A percentile compares a stretch with the other conserved stretches of the same genome.
Conservation (phyloP, 2,329 filamentous ascomycete species). For the Lasiodiplodia citricola region DNA sequence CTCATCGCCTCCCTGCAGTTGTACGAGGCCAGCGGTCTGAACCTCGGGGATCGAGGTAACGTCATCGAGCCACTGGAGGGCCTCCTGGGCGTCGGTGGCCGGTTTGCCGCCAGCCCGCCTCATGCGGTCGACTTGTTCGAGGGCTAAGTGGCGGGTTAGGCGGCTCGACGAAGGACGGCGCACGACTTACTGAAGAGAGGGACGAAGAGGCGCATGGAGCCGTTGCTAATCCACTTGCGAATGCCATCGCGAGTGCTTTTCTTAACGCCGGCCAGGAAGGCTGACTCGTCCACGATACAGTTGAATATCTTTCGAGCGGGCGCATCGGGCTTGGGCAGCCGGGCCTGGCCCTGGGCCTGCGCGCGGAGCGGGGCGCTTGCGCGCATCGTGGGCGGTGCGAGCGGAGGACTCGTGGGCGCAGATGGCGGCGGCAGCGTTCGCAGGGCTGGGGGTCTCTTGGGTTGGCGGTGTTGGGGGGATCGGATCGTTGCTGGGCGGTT, state of each 20-base stretch:
- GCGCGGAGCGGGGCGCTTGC: constrained; percentile 25
- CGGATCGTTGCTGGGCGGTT: constrained; percentile 19
- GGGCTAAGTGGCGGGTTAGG: constrained; percentile 43
- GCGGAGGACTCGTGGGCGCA: background rate
- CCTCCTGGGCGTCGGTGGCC: constrained; percentile 53
- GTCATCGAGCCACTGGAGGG: constrained; percentile 57
- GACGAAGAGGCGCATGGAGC: constrained; percentile 57
- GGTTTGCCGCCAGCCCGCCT: constrained; percentile 49
- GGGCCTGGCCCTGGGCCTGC: constrained; percentile 11
- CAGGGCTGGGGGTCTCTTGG: background rate
- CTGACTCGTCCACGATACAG: constrained; percentile 59
- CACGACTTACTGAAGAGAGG: constrained; percentile 54
- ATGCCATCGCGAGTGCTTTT: constrained; percentile 58
- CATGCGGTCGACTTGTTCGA: constrained; percentile 52
- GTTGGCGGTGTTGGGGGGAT: constrained; percentile 5
- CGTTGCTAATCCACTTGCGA: constrained; percentile 57
- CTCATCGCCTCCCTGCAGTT: constrained; percentile 56
- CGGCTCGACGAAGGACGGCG: constrained; percentile 9
- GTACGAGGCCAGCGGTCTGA: constrained; percentile 42
- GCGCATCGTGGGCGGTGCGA: constrained; percentile 22
- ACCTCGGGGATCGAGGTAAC: constrained; percentile 53
- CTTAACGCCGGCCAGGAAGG: constrained; percentile 57
- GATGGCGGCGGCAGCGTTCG: background rate
- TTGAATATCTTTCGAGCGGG: constrained; percentile 56
- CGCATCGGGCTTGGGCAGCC: constrained; percentile 21